Base-by-base conservation (phyloP, 2,329 filamentous ascomycete species). In the Cadophora sp. region DNA sequence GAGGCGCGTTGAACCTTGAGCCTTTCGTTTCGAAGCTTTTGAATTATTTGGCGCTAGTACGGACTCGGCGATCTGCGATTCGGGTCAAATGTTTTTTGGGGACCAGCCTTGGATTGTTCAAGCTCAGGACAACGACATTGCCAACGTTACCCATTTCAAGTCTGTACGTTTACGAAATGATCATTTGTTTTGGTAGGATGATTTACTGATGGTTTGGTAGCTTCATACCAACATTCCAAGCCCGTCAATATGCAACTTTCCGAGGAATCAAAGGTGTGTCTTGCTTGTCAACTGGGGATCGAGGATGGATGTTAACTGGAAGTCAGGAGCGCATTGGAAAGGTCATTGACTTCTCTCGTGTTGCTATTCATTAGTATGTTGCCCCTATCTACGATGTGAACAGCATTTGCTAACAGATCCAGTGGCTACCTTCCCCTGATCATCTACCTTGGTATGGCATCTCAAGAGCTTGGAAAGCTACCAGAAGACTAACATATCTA, bases 361-460 rank as follows among this genome's bases (percentile, higher is more conserved):
- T 97, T 76, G 94, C 92, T 68, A 91, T 99, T 78, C 96, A 99
- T 84, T 99, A 98, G 93, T 96, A 88, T 73, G 91, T 33, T 45
- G 59, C 11, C 39, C 51, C n/a, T 51, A 6, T 61, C 61, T 50
- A 18, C 9, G 27, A n/a, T 64, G 33, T 16, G 36, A 7, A 30
- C 13, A 22, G 30, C 60, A 58, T 7, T 60, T 65, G 71, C 80
- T 85, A 72, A 85, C 59, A 63, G 36, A 53, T 62, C 62, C 75
- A 96, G 93, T 85, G 96, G 96, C 80, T 99, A 98, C 82, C 88
- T 99, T 67, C 96, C 96, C 75, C 82, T 99, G 81, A 96, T 99
- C 79, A 87, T 99, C 80, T 99, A 98, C 81, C 91, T 99, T 76
- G 96, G 93, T 96, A 89, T 76, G 82, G 67, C 67, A 41, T 71